These are phyloP conservation scores for Cyamopsis tetragonoloba DNA, from an alignment of 306 rosid species.

Conservation along the genomic window DNA sequence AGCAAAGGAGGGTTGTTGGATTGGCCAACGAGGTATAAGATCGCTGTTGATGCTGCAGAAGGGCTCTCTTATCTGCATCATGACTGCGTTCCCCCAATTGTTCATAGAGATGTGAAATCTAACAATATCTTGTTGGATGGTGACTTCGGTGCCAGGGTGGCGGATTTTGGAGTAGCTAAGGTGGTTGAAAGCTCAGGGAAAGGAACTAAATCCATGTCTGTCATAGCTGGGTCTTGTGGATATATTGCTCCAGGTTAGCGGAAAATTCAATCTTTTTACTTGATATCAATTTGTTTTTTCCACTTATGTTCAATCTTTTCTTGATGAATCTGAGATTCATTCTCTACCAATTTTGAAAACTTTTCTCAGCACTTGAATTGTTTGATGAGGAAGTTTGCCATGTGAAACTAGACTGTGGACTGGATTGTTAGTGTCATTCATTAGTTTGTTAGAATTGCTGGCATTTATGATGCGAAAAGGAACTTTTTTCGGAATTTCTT, in stretches of 20 bases:
- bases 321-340: background rate
- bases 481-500: too few relatives aligned
- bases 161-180: constrained; percentile 96
- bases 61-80: constrained; percentile 96
- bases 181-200: constrained; percentile 54
- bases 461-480: too few relatives aligned
- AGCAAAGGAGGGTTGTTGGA: constrained; percentile 77
- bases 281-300: too few relatives aligned
- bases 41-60: constrained; percentile 84
- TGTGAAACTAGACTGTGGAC: too few relatives aligned
- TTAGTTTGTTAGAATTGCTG: too few relatives aligned
- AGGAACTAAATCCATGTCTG: constrained; percentile 76
- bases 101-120: constrained; percentile 90
- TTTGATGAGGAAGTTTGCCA: too few relatives aligned
- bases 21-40: constrained; percentile 86
- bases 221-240: constrained; percentile 93
- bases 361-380: too few relatives aligned
- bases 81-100: constrained; percentile 89
- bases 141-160: constrained; percentile 79
- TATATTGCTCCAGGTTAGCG: constrained; percentile 96
- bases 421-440: too few relatives aligned
- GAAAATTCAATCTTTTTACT: too few relatives aligned
- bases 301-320: background rate
- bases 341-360: background rate
- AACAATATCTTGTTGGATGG: constrained; percentile 90